Percentiles rank a stretch among this genome's conserved stretches.
These are phyloP conservation scores for Ogataea pignaliae DNA, from an alignment of 805 yeast species.

Conservation along the genomic window DNA sequence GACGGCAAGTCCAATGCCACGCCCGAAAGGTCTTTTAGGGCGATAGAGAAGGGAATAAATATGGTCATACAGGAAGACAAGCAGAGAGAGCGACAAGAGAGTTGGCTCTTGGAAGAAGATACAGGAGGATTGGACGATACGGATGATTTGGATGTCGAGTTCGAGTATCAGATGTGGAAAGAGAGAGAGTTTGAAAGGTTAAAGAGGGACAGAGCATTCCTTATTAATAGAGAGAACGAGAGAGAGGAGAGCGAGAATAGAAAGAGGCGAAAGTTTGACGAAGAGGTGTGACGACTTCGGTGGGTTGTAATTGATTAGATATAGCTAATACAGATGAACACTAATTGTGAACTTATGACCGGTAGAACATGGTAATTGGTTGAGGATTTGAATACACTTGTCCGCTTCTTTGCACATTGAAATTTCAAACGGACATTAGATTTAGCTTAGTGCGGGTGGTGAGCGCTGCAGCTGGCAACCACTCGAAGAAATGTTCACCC, in stretches of 20 bases:
- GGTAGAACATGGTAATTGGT: too few relatives aligned
- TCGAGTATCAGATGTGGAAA: conserved; percentile 33
- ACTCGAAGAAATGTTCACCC: too few relatives aligned
- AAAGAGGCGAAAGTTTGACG: neutral
- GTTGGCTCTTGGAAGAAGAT: conserved; percentile 20
- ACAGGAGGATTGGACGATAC: conserved; percentile 48
- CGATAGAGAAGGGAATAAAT: conserved; percentile 25
- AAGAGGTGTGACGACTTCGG: too few relatives aligned
- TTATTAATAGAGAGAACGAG: conserved; percentile 21
- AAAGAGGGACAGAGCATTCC: conserved; percentile 18
- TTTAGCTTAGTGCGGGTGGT: too few relatives aligned
- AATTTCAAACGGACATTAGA: too few relatives aligned
- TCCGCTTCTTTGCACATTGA: too few relatives aligned
- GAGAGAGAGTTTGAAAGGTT: conserved; percentile 26
- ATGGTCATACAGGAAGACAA: conserved; percentile 18
- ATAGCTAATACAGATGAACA: neutral
- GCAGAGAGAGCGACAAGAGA: conserved; percentile 16
- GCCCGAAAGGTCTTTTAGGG: conserved; percentile 15
- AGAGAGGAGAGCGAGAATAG: conserved; percentile 19
- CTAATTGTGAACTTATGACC: neutral
- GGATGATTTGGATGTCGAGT: conserved; percentile 51
- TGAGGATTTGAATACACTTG: too few relatives aligned
- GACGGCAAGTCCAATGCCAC: neutral
- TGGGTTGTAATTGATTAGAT: neutral
- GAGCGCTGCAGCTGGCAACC: too few relatives aligned